Percentiles rank a stretch among this genome's conserved stretches.
Evolutionary conservation across 345 rosid species (phyloP).

Genomic region (Lepidium africanum): DNA sequence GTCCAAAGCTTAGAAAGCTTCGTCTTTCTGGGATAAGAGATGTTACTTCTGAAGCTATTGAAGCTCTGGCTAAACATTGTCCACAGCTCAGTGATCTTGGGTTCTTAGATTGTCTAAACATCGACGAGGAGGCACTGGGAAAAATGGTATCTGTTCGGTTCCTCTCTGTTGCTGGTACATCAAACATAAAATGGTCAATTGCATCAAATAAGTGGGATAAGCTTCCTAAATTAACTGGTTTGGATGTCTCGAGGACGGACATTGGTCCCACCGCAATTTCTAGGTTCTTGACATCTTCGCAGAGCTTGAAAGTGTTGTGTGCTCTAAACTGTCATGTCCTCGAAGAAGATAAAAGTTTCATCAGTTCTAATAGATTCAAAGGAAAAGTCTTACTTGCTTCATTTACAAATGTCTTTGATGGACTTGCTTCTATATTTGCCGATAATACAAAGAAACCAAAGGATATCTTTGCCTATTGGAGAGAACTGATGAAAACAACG

Average conservation of each 20-base stretch:
- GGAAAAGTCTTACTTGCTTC: conserved; percentile 54
- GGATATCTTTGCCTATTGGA: conserved; percentile 50
- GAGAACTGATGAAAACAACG: conserved; percentile 25
- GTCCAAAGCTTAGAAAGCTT: conserved; percentile 64
- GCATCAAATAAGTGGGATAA: conserved; percentile 57
- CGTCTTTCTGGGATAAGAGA: conserved; percentile 70
- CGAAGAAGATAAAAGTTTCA: conserved; percentile 48
- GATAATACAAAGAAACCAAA: conserved; percentile 41
- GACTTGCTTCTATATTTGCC: conserved; percentile 50
- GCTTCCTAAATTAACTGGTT: conserved; percentile 54
- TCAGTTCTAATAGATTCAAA: conserved; percentile 38
- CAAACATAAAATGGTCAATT: conserved; percentile 63
- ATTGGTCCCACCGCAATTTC: conserved; percentile 50
- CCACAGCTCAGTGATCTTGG: conserved; percentile 54
- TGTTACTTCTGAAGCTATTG: conserved; percentile 59
- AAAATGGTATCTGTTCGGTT: conserved; percentile 46
- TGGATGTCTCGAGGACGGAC: conserved; percentile 86
- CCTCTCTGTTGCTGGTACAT: conserved; percentile 79
- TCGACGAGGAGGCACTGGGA: conserved; percentile 60
- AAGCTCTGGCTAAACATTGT: conserved; percentile 65
- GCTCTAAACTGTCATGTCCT: conserved; percentile 62
- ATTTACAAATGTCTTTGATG: conserved; percentile 52
- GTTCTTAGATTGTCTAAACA: conserved; percentile 60
- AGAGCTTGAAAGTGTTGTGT: conserved; percentile 63
- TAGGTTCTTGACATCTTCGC: conserved; percentile 57